Evolutionary conservation across 768 basidiomycete genomes (phyloP).

Genomic region (Hypholoma sublateritium): DNA sequence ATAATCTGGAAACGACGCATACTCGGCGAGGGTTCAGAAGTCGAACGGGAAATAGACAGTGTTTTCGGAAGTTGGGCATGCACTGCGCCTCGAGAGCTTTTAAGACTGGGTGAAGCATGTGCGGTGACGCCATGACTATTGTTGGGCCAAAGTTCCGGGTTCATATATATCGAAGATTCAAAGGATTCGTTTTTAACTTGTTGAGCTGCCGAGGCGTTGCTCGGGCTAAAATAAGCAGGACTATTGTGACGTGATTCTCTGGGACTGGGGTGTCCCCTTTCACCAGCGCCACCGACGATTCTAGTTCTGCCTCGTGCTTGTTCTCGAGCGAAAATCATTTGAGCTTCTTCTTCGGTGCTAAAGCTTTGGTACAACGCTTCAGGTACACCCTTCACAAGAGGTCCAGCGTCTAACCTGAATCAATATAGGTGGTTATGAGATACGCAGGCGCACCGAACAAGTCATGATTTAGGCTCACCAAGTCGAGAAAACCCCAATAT

Average conservation of each 20-base stretch:
- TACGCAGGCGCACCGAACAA: neutral
- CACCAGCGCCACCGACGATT: conserved; percentile 16
- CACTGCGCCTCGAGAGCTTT: neutral
- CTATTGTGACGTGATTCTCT: neutral
- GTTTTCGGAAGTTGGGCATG: no score
- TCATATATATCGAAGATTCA: no score
- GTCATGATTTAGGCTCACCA: conserved; percentile 28
- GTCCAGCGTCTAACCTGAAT: conserved; percentile 44
- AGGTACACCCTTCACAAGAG: conserved; percentile 42
- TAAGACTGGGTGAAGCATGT: neutral
- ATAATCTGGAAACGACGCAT: conserved; percentile 13
- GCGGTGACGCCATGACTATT: neutral
- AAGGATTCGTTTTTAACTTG: neutral
- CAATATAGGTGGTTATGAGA: neutral
- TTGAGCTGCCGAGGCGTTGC: neutral
- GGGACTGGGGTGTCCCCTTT: neutral
- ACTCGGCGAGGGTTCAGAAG: conserved; percentile 15
- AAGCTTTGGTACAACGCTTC: conserved; percentile 45
- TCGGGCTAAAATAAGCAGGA: neutral
- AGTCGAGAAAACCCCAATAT: conserved; percentile 37
- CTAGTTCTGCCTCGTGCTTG: conserved; percentile 27
- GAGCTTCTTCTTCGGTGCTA: conserved; percentile 40
- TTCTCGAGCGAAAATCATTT: conserved; percentile 27
- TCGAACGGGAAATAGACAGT: conserved; percentile 11
- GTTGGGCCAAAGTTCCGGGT: no score